A percentile compares a stretch with the other conserved stretches of the same genome.
These are phyloP conservation scores for Pontederia crassipes DNA, from an alignment of 176 grass and related monocot genomes.

Conservation along the genomic window DNA sequence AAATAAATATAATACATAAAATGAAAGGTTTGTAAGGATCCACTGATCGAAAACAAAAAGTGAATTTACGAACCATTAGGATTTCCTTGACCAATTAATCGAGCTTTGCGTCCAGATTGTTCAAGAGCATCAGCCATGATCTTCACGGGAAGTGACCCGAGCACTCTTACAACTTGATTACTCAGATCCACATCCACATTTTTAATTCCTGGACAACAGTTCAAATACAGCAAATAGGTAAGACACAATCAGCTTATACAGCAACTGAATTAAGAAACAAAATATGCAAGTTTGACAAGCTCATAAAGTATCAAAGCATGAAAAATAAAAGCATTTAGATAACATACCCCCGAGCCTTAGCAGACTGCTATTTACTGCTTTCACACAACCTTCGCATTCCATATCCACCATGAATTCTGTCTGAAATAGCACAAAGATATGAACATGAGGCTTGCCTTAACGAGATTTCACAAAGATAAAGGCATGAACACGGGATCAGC, in stretches of 20 bases:
- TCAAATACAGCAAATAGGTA: constrained; percentile 19
- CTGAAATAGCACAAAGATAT: constrained; percentile 33
- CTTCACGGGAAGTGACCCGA: constrained; percentile 72
- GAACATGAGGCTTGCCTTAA: neutral
- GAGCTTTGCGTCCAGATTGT: constrained; percentile 55
- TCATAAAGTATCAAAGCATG: no score
- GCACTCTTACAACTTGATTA: constrained; percentile 80
- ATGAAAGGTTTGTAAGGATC: no score
- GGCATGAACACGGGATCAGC: no score
- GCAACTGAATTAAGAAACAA: constrained; percentile 9
- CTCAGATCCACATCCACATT: constrained; percentile 72
- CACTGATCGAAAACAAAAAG: neutral
- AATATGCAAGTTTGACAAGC: neutral
- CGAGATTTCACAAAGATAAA: neutral
- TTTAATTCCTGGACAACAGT: constrained; percentile 36
- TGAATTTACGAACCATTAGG: constrained; percentile 58
- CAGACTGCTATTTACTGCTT: constrained; percentile 56
- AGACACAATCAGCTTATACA: constrained; percentile 6
- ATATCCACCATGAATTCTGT: constrained; percentile 99
- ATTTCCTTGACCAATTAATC: constrained; percentile 89
- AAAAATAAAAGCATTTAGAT: constrained; percentile 13
- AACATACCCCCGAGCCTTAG: constrained; percentile 56
- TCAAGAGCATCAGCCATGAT: constrained; percentile 65
- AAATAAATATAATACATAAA: neutral
- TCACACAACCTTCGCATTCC: constrained; percentile 88